Evolutionary conservation across 2,329 filamentous ascomycete genomes (phyloP).

Genomic region (Chrysosporium keratinophilum): DNA sequence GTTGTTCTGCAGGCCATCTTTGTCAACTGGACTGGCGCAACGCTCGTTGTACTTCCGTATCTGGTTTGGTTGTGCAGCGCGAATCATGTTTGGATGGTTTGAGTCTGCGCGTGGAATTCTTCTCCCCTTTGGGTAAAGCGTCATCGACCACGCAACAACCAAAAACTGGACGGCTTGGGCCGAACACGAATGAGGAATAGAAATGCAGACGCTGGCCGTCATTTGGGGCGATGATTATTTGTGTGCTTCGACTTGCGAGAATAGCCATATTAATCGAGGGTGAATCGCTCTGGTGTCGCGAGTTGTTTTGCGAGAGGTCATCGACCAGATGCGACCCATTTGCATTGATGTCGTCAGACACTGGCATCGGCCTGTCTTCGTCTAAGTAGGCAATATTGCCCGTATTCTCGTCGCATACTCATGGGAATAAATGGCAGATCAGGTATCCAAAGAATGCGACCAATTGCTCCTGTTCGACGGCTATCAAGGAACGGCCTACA

Average conservation of each 20-base stretch:
- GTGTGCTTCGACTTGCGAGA: neutral
- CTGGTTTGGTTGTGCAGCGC: conserved; percentile 5
- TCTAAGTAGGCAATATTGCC: conserved; percentile 72
- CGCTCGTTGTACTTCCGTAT: neutral
- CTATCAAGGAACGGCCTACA: conserved; percentile 77
- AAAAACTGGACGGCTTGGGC: neutral
- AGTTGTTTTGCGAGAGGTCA: neutral
- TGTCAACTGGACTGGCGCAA: conserved; percentile 5
- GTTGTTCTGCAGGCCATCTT: neutral
- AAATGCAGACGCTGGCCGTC: conserved; percentile 1
- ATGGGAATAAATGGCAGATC: conserved; percentile 58
- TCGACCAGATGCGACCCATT: neutral
- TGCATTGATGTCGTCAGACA: conserved; percentile 1
- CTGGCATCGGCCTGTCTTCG: conserved; percentile 31
- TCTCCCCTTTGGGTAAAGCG: conserved; percentile 14
- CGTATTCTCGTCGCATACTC: conserved; percentile 66
- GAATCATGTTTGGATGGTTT: neutral
- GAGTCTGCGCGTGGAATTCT: conserved; percentile 1
- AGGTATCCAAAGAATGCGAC: conserved; percentile 73
- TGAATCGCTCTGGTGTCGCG: neutral
- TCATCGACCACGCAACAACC: neutral
- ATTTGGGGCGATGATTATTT: neutral
- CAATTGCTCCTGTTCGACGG: conserved; percentile 59
- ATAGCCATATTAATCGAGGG: neutral
- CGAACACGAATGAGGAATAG: conserved; percentile 14